Evolutionary conservation across 2,329 filamentous ascomycete genomes (phyloP).

Genomic region (Emericellopsis atlantica): DNA sequence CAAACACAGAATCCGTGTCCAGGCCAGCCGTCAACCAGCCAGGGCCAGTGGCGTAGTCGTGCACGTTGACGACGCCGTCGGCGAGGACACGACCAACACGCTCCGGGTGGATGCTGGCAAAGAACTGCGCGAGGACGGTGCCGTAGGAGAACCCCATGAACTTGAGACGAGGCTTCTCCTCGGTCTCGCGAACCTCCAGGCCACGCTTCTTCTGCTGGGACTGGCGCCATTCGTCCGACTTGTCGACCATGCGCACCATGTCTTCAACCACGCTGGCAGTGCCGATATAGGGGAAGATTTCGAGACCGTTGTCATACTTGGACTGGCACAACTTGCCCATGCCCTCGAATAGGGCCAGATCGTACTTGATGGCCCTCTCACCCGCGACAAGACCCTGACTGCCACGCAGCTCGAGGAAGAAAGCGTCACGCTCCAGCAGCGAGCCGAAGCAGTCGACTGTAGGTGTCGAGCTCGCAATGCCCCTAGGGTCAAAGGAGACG

Average conservation of each 20-base stretch:
- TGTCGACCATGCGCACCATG: slow-evolving; percentile 29
- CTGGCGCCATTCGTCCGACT: slow-evolving; percentile 16
- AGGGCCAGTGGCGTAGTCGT: slow-evolving; percentile 20
- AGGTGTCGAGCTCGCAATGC: slow-evolving; percentile 22
- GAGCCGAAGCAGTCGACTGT: slow-evolving; percentile 23
- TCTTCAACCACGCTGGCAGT: slow-evolving; percentile 26
- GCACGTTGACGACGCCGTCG: slow-evolving; percentile 21
- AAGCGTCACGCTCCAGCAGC: background rate
- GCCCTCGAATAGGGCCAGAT: background rate
- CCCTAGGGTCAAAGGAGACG: slow-evolving; percentile 30
- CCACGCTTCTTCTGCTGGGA: slow-evolving; percentile 7
- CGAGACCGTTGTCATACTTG: background rate
- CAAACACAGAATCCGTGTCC: slow-evolving; percentile 21
- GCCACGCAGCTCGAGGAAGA: slow-evolving; percentile 1
- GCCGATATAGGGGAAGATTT: slow-evolving; percentile 12
- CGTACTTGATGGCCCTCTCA: background rate
- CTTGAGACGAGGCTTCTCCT: slow-evolving; percentile 16
- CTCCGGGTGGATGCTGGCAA: slow-evolving; percentile 20
- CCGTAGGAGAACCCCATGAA: slow-evolving; percentile 40
- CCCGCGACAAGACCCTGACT: background rate
- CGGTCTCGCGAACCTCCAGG: background rate
- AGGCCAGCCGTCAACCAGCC: slow-evolving; percentile 20
- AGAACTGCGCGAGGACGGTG: slow-evolving; percentile 19
- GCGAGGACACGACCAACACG: slow-evolving; percentile 26
- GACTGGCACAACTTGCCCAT: background rate